Evolutionary conservation across 495 filamentous ascomycete genomes (phyloP).

Genomic region (Peziza echinospora): DNA sequence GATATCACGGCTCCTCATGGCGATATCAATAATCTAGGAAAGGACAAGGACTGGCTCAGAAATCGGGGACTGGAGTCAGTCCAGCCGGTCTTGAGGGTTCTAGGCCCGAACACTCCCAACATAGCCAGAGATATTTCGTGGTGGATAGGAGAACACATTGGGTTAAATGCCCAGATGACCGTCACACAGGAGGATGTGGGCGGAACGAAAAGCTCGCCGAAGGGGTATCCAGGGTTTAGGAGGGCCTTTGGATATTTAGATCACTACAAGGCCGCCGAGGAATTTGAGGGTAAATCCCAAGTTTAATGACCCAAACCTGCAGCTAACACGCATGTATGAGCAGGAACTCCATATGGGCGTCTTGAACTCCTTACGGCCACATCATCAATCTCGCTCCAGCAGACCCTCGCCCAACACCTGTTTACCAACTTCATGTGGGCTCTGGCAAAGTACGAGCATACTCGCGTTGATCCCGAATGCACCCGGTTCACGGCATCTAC

Average conservation of each 20-base stretch:
- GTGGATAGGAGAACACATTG: background rate
- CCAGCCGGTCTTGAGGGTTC: background rate
- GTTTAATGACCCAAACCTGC: too few relatives aligned
- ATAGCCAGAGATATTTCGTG: background rate
- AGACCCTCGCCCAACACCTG: slow-evolving; percentile 2
- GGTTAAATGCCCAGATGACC: too few relatives aligned
- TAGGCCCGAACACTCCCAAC: background rate
- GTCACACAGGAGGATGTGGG: too few relatives aligned
- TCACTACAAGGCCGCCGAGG: too few relatives aligned
- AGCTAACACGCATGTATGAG: too few relatives aligned
- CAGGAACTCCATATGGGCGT: too few relatives aligned
- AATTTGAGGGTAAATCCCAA: too few relatives aligned
- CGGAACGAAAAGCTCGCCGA: too few relatives aligned
- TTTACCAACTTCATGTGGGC: slow-evolving; percentile 8
- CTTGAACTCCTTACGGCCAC: too few relatives aligned
- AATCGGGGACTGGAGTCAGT: too few relatives aligned
- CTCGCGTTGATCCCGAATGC: background rate
- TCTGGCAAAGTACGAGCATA: background rate
- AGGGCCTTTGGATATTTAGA: too few relatives aligned
- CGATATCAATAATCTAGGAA: background rate
- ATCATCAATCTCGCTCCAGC: background rate
- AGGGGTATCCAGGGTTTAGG: too few relatives aligned
- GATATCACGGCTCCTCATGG: background rate
- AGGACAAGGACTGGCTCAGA: background rate
- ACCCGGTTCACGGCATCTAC: background rate